Evolutionary conservation across 768 basidiomycete genomes (phyloP), one percentile per base, ranked within the genome.

Genomic region (Kwoniella pini): DNA sequence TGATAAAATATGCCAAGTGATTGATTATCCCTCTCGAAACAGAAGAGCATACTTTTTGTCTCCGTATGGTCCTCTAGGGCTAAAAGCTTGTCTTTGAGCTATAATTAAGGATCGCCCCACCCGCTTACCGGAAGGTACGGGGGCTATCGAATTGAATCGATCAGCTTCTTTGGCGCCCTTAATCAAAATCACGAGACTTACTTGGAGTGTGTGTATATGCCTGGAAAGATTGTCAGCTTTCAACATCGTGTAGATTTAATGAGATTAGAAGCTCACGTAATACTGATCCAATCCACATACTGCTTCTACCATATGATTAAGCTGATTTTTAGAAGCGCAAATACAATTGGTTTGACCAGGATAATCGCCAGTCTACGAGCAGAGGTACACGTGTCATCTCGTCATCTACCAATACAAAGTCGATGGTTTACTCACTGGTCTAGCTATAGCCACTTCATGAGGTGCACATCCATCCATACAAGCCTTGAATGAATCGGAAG

Each of bases 401-500:
- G n/a, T 26, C 27, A n/a, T 6, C 12, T 26, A 19, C 27, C 4
- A 26, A 36, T 22, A 27, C 40, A 31, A 24, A 13, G 24, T 27
- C 27, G 40, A 43, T 17, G 30, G 30, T 11, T 28, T 22, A 11
- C 58, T 52, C n/a, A 60, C 58, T 2, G 58, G 58, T 39, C 50
- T 27, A 6, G 58, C 58, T 19, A 60, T 60, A 21, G 58, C 58
- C 6, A 60, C 22, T n/a, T 51, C 33, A 13, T 52, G 28, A 33
- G 58, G 21, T 5, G 28, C 40, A 46, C 58, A 60, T 11, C 49
- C 42, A 36, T 53, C 51, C 40, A 60, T 51, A 46, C 58, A 60
- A 4, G 58, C 58, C 26, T 53, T 60, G 58, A 60, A 60, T 9
- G 58, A 60, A 26, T 60, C 58, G 26, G 50, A 52, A 21, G 50